Evolutionary conservation across 192 early-diverging fungal species (phyloP), one percentile per base, ranked within the genome.

Genomic region (Coemansia sp.): DNA sequence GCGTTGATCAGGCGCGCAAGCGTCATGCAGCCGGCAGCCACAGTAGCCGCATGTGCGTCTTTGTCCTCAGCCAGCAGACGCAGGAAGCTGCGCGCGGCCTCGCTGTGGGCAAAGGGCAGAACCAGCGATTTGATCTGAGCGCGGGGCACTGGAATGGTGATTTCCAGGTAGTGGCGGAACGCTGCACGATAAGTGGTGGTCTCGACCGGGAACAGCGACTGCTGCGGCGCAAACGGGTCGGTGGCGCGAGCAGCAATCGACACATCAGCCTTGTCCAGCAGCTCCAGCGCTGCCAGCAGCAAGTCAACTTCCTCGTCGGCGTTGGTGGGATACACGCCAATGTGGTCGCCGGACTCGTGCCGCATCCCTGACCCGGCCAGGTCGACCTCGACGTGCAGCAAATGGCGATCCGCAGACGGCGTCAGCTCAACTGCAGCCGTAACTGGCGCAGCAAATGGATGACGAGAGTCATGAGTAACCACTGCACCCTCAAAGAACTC

Each of bases 321-420:
- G 77, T 98, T 99, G 19, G 85, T 83, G 0, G 95, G 89, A 84
- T 89, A 97, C 21, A 99, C 84, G 20, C 94, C 97, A 57, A 95
- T 84, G 69, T 99, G 97, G 71, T 99, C 97, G 57, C 97, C 97
- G 11, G 93, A 82, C 63, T 92, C 87, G 75, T 99, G 98, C 15
- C 78, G 84, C 74, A 98, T 75, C 19, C 90, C 89, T 11, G 88
- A 90, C 37, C 86, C 93, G 21, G 79, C 60, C 52, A 98, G 82
- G 53, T 96, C 94, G n/a, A 99, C 83, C 68, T 99, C 96, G 68
- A 98, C 78, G 64, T 99, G 97, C 57, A 96, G 70, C 75, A 94
- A 93, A 61, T 93, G 86, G 57, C 97, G 90, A 64, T 89, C 85
- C 25, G 83, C 70, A 17, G 68, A 52, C 38, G 72, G 71, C 59